Base-by-base conservation (phyloP, 768 basidiomycete species). In the Mycena sanguinolenta region DNA sequence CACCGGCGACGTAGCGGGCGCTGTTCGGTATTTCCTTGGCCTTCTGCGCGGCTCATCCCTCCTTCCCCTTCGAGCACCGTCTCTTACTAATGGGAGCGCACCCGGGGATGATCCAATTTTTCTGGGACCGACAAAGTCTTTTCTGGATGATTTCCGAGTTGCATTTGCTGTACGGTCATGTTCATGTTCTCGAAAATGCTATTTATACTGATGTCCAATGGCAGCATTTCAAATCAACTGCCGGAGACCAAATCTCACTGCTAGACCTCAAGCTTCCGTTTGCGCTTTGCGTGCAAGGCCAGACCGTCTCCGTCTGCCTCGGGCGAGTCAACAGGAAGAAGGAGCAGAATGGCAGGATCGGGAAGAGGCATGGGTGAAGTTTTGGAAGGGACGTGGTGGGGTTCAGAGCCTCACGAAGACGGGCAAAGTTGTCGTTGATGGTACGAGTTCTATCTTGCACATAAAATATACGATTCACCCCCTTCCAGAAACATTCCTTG, bases 61-160 rank as follows among this genome's bases (percentile, higher is more conserved):
- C 71, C 52, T 74, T 71, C 52, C 74, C 57, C 72, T 46, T 19
- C 39, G 16, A 46, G 8, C 72, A 23, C 72, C 71, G 8, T 70
- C 64, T n/a, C 78, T 17, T 21, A 79, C 44, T 8, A 46, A 74
- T 68, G 78, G 75, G 38, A 30, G 44, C 46, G 30, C 71, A 54
- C 61, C 68, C 61, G 72, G 42, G 5, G 76, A 75, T 17, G 27
- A 52, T 25, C 73, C 54, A 82, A 84, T 58, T 75, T 70, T 39
- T 73, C 75, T 5, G 79, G 80, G 52, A 85, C 88, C 54, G 93
- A 92, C 65, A 92, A 90, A 67, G 84, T 95, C 8, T 92, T 89
- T 67, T 77, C n/a, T 98, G 39, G 95, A 97, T 67, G 97, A 99
- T 81, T 95, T 99, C 75, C 87, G 89, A 27, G 89, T 96, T 17